Conservation (phyloP, 1,284 basidiomycete genomes). For the Naganishia sp. region DNA sequence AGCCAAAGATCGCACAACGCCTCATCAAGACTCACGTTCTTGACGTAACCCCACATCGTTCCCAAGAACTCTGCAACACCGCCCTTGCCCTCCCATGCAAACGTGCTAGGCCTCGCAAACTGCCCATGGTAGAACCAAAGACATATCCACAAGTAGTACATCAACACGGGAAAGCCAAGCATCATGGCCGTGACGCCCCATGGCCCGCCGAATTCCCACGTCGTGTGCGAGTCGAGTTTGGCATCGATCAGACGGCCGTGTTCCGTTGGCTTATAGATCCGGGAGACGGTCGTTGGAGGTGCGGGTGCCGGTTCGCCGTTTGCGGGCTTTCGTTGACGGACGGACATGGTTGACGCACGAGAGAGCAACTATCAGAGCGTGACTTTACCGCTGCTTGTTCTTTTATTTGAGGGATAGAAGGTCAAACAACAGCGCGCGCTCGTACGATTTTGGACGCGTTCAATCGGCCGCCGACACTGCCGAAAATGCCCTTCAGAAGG, state of each 20-base stretch:
- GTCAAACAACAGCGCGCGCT: no score
- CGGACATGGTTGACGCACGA: neutral
- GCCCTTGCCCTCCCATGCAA: constrained; percentile 45
- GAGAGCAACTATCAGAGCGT: neutral
- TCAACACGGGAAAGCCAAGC: constrained; percentile 74
- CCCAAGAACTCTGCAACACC: constrained; percentile 71
- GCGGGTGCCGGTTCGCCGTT: neutral
- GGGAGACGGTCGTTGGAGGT: constrained; percentile 16
- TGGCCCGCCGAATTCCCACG: constrained; percentile 95
- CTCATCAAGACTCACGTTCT: constrained; percentile 61
- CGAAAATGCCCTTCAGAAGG: no score
- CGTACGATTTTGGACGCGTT: no score
- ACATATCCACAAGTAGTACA: constrained; percentile 95
- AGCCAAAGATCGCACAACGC: neutral
- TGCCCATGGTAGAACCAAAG: constrained; percentile 93
- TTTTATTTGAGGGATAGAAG: no score
- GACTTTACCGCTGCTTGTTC: neutral
- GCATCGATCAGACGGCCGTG: constrained; percentile 70
- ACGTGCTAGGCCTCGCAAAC: constrained; percentile 71
- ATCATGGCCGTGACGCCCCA: constrained; percentile 90
- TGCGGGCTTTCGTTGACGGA: constrained; percentile 9
- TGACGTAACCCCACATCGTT: constrained; percentile 80
- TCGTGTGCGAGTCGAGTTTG: constrained; percentile 70
- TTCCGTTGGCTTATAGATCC: constrained; percentile 55
- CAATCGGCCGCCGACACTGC: no score